Conservation (phyloP, 345 rosid genomes). For the Xanthoceras sorbifolium region DNA sequence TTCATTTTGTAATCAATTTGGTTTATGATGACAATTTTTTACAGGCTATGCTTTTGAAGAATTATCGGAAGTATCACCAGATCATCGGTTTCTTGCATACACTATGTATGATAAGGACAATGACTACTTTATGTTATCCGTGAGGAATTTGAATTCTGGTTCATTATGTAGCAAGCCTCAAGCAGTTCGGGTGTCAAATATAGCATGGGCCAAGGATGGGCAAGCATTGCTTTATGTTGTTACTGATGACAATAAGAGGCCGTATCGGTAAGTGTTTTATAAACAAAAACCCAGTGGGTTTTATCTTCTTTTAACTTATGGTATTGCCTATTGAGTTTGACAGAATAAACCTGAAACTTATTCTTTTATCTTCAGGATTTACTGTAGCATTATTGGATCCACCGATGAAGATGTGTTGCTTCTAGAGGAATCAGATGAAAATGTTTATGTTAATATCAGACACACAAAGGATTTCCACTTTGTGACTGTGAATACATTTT, state of each 20-base stretch:
- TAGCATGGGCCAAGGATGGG: slow-evolving; percentile 92
- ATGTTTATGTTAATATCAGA: slow-evolving; percentile 63
- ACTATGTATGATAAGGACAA: slow-evolving; percentile 97
- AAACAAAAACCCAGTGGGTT: neutral
- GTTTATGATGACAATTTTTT: slow-evolving; percentile 13
- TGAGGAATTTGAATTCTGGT: slow-evolving; percentile 87
- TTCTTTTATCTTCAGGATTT: slow-evolving; percentile 46
- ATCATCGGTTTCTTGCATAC: slow-evolving; percentile 91
- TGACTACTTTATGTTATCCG: slow-evolving; percentile 72
- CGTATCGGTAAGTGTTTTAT: slow-evolving; percentile 51
- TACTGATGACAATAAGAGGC: slow-evolving; percentile 83
- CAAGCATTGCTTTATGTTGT: slow-evolving; percentile 86
- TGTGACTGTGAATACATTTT: slow-evolving; percentile 69
- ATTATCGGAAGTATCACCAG: slow-evolving; percentile 87
- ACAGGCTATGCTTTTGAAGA: slow-evolving; percentile 96
- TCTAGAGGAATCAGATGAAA: slow-evolving; percentile 70
- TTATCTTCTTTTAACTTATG: slow-evolving; percentile 1
- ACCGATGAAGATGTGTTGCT: slow-evolving; percentile 86
- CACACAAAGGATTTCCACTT: slow-evolving; percentile 85
- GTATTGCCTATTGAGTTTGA: slow-evolving; percentile 6
- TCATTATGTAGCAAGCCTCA: slow-evolving; percentile 92
- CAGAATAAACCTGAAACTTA: slow-evolving; percentile 15
- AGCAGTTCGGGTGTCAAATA: slow-evolving; percentile 74
- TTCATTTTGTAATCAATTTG: neutral
- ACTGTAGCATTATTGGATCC: slow-evolving; percentile 87